Conservation (phyloP, 805 yeast species). For the Wickerhamomyces subpelliculosus region DNA sequence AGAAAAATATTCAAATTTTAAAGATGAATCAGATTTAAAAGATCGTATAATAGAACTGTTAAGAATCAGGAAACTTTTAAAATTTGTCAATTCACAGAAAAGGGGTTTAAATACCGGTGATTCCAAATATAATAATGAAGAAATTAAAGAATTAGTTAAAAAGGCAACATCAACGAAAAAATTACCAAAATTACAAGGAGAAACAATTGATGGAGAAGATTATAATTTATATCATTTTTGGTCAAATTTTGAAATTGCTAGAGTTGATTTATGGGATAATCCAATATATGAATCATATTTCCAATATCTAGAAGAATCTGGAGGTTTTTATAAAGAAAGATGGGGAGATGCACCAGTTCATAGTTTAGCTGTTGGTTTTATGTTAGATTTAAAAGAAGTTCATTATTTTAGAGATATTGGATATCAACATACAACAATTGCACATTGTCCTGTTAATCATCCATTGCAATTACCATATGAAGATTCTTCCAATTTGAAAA, state of each 20-base stretch:
- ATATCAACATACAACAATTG: conserved; percentile 71
- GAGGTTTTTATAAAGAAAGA: conserved; percentile 85
- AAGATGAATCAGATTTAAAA: conserved; percentile 18
- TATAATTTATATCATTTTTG: conserved; percentile 85
- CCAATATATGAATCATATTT: conserved; percentile 62
- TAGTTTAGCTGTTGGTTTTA: conserved; percentile 76
- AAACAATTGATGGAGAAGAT: conserved; percentile 57
- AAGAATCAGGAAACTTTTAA: conserved; percentile 20
- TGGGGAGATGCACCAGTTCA: conserved; percentile 99
- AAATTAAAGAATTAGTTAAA: conserved; percentile 31
- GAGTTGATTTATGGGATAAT: conserved; percentile 66
- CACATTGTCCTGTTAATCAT: conserved; percentile 77
- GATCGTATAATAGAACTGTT: conserved; percentile 23
- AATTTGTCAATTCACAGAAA: background rate
- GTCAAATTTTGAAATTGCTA: conserved; percentile 91
- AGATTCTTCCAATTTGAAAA: conserved; percentile 26
- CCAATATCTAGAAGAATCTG: conserved; percentile 56
- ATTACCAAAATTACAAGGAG: conserved; percentile 33
- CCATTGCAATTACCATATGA: conserved; percentile 39
- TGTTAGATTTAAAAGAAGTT: conserved; percentile 58
- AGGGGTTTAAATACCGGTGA: conserved; percentile 1
- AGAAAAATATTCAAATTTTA: conserved; percentile 20
- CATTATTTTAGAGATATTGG: conserved; percentile 95
- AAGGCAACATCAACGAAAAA: conserved; percentile 28
- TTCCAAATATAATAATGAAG: conserved; percentile 19